Base-by-base conservation (phyloP, 2,329 filamentous ascomycete genomes). In the Thielaviopsis populi region DNA sequence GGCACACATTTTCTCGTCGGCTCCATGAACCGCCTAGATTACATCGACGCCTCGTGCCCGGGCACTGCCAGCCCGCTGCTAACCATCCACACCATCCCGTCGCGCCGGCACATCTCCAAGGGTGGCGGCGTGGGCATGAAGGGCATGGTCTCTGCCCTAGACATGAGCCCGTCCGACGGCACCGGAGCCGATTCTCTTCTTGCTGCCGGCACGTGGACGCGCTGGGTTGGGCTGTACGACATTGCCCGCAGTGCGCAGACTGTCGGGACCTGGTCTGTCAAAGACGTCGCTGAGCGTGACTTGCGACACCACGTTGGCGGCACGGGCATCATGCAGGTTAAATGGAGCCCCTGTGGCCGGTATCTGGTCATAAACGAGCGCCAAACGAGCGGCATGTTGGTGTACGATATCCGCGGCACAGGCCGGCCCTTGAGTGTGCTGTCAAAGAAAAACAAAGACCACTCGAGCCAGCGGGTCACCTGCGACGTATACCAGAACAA, bases 291-390 rank as follows among this genome's bases (percentile, higher is more conserved):
- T 68, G 27, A 56, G n/a, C 73, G 78, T 66, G 68, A 68, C 0
- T 37, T 56, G 27, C 22, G 53, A 10, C 27, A 27, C 30, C 69
- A 69, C 13, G 71, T 70, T 27, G 62, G 60, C 1, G 85, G 87
- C 40, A 79, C 81, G 66, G 88, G 86, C 63, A 82, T 86, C 24
- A 73, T 78, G 13, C 83, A 86, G 72, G 78, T 79, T 0, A 68
- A 76, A 3, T 86, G 84, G 84, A 85, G 82, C 67, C 78, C 79
- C 0, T 86, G 83, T 67, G 84, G 83, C 6, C 75, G 81, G 46
- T 86, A 86, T 69, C 74, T 86, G 22, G 73, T 83, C n/a, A 74
- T 86, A 58, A 82, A 81, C 68, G 84, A 86, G 74, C 77, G 84
- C 4, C 78, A 78, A 67, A 77, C 82, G 0, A 71, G 69, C 5